A percentile compares a stretch with the other conserved stretches of the same genome.
Evolutionary conservation across 768 basidiomycete species (phyloP).

Genomic region (Auriscalpium microsporum): DNA sequence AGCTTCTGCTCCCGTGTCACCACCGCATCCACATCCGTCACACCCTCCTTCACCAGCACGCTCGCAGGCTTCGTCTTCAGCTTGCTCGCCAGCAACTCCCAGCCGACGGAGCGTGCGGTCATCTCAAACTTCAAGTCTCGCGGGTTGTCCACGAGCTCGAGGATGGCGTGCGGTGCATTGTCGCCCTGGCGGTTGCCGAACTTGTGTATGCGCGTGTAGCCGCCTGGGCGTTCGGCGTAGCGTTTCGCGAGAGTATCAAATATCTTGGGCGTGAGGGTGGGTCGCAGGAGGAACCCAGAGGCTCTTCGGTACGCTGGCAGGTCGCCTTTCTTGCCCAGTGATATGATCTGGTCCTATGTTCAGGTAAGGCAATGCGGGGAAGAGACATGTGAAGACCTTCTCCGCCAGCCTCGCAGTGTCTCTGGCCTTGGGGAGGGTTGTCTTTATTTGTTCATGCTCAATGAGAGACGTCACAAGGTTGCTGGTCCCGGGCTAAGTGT

Average conservation of each 20-base stretch:
- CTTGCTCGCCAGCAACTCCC: constrained; percentile 62
- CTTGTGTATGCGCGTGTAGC: constrained; percentile 91
- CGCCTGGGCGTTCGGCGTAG: constrained; percentile 77
- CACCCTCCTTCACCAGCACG: constrained; percentile 43
- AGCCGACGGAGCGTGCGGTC: constrained; percentile 79
- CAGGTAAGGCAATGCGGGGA: neutral
- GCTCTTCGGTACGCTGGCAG: constrained; percentile 64
- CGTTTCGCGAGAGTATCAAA: constrained; percentile 74
- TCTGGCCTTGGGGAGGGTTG: constrained; percentile 91
- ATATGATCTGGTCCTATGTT: constrained; percentile 59
- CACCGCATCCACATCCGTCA: constrained; percentile 34
- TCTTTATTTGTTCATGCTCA: constrained; percentile 92
- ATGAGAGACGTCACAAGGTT: constrained; percentile 92
- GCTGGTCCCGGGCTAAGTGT: constrained; percentile 29
- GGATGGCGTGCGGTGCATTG: constrained; percentile 84
- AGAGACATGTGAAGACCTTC: constrained; percentile 46
- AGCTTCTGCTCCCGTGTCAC: constrained; percentile 42
- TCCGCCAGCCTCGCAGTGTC: constrained; percentile 89
- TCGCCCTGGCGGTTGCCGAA: constrained; percentile 87
- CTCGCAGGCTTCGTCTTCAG: constrained; percentile 37
- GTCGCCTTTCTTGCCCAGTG: constrained; percentile 80
- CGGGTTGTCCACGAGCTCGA: constrained; percentile 94
- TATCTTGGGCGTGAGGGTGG: constrained; percentile 67
- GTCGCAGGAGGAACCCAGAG: constrained; percentile 70
- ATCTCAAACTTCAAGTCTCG: constrained; percentile 83